Conservation (phyloP, 495 filamentous ascomycete genomes). For the Aspergillus funiculosus region DNA sequence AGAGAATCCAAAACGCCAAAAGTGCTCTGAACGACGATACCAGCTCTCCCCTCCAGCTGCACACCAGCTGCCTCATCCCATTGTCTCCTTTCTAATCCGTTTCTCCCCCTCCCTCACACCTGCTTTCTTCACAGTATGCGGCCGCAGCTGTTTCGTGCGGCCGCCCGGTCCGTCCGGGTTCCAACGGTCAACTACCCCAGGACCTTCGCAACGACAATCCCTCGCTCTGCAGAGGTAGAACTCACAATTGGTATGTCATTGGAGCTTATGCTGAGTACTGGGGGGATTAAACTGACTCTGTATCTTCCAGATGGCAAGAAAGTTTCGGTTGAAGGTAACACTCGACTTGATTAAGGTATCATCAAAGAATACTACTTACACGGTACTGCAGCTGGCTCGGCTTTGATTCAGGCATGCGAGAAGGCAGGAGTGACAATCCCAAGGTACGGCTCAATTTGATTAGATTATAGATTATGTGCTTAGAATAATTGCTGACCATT, state of each 20-base stretch:
- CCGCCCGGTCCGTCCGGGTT: conserved; percentile 69
- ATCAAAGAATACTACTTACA: conserved; percentile 27
- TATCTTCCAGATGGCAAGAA: conserved; percentile 77
- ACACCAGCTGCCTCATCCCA: conserved; percentile 6
- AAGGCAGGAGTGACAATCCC: conserved; percentile 90
- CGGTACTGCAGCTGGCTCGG: conserved; percentile 58
- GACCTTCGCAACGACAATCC: conserved; percentile 67
- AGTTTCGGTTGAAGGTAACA: conserved; percentile 85
- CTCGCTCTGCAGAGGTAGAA: conserved; percentile 81
- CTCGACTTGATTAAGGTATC: conserved; percentile 6
- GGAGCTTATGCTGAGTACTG: conserved; percentile 18
- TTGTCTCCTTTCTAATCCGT: conserved; percentile 12
- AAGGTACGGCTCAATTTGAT: conserved; percentile 46
- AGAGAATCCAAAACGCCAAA: conserved; percentile 31
- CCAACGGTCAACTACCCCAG: conserved; percentile 56
- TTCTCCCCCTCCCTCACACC: conserved; percentile 30
- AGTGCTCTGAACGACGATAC: conserved; percentile 32
- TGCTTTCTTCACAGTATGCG: conserved; percentile 63
- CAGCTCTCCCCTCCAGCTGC: conserved; percentile 17
- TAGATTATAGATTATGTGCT: neutral
- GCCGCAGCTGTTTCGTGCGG: conserved; percentile 79
- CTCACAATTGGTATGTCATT: conserved; percentile 75
- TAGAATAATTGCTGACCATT: conserved; percentile 31
- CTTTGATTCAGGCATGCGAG: conserved; percentile 97
- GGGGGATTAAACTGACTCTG: conserved; percentile 8